Evolutionary conservation across 2,329 filamentous ascomycete species (phyloP).

Genomic region (Metarhizium guizhouense): DNA sequence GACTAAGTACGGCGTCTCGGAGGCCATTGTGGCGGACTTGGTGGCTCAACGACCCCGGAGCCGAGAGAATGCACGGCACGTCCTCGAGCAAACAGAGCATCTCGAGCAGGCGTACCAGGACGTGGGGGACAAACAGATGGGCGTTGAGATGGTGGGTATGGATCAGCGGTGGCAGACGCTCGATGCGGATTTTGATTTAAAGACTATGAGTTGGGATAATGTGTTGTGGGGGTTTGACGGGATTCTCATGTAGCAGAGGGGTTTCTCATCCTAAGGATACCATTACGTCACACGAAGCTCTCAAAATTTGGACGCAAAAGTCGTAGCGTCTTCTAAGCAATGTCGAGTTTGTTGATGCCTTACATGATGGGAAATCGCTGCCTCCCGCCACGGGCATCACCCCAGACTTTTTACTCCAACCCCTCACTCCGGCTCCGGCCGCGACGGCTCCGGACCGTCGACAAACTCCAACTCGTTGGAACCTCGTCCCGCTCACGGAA

Average conservation of each 20-base stretch:
- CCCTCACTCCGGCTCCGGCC: not conserved
- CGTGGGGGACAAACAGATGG: not conserved
- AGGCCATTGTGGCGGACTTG: conserved; percentile 1
- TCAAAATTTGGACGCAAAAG: no score
- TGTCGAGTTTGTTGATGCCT: no score
- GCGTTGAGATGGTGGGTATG: not conserved
- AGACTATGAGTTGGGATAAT: conserved; percentile 7
- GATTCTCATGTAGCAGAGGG: conserved; percentile 1
- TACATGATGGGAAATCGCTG: no score
- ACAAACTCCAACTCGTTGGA: not conserved
- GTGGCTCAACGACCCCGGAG: not conserved
- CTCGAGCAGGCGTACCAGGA: not conserved
- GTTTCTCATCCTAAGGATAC: not conserved
- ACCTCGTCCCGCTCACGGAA: not conserved
- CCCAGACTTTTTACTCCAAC: not conserved
- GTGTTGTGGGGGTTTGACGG: conserved; percentile 6
- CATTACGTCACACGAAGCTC: no score
- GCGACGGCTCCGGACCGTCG: not conserved
- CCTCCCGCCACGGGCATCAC: not conserved
- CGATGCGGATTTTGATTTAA: conserved; percentile 5
- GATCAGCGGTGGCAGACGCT: conserved; percentile 4
- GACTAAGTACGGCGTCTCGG: conserved; percentile 1
- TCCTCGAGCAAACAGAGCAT: not conserved
- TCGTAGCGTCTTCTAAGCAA: no score
- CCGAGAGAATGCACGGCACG: not conserved